phyloP scores from a whole-genome alignment of 2,329 filamentous ascomycete species.

The Hypoxylon sp. region DNA sequence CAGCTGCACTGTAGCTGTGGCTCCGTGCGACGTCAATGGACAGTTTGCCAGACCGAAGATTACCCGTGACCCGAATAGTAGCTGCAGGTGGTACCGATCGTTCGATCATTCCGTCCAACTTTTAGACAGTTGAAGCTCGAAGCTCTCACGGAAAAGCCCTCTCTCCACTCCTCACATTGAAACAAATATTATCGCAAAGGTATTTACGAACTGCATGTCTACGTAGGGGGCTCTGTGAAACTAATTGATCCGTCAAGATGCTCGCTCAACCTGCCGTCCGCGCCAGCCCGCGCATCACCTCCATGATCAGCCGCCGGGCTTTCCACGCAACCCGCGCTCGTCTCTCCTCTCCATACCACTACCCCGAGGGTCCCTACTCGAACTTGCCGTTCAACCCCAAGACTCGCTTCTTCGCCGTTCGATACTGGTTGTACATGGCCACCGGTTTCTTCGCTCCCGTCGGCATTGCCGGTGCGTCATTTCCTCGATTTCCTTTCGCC shows the following conservation, averaged over 20 bases:
- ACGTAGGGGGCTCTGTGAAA: slow-evolving; percentile 24
- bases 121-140: slow-evolving; percentile 26
- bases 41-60: slow-evolving; percentile 32
- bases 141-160: slow-evolving; percentile 11
- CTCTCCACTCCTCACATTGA: slow-evolving; percentile 39
- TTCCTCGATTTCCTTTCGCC: slow-evolving; percentile 37
- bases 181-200: slow-evolving; percentile 41
- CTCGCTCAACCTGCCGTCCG: slow-evolving; percentile 78
- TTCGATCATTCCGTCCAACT: slow-evolving; percentile 38
- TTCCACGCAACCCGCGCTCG: slow-evolving; percentile 93
- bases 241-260: slow-evolving; percentile 77
- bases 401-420: slow-evolving; percentile 84
- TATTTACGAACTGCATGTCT: slow-evolving; percentile 21
- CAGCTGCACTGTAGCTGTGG: not conserved
- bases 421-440: slow-evolving; percentile 82
- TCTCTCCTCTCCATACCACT: slow-evolving; percentile 94
- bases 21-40: not conserved
- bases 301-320: slow-evolving; percentile 86
- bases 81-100: slow-evolving; percentile 32
- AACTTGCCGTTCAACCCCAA: slow-evolving; percentile 98
- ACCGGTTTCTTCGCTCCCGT: slow-evolving; percentile 74
- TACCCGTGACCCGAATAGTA: slow-evolving; percentile 31
- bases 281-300: slow-evolving; percentile 72
- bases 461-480: slow-evolving; percentile 71
- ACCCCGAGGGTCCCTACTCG: slow-evolving; percentile 93